Evolutionary conservation across 352 stramenopile genomes (phyloP), one percentile per base, ranked within the genome.

Genomic region (Pythium aquatile): DNA sequence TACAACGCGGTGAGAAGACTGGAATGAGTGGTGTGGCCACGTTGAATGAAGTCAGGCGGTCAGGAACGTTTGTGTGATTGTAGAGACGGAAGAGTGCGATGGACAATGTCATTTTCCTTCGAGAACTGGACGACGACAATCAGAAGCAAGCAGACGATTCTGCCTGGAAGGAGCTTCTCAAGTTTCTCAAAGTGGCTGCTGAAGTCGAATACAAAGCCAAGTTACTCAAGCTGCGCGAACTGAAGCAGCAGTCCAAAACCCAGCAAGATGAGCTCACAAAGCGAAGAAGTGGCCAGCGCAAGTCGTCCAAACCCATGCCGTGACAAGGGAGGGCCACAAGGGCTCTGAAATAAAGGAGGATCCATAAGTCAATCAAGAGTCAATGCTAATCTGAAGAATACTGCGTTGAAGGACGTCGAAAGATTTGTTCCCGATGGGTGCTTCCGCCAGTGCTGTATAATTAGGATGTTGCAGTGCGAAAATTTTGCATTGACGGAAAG

Each of bases 141-240:
- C 61, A 65, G 20, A 47, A 61, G 10, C 46, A 44, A 2, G 40
- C 40, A 11, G 55, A 67, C 13, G 32, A 49, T 28, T 10, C 14
- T n/a, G 54, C 61, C 14, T 30, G 30, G 24, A 69, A 70, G 20
- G 66, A 68, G 7, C 58, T 88, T 2, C 29, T 77, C 26, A 88
- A 79, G 49, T 88, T 81, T 32, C 29, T 91, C 8, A 74, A 83
- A 44, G 42, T 65, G 1, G 71, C 77, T 47, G 75, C 68, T 5
- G 68, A 89, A 51, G 11, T 57, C 26, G 82, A 91, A 61, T 88
- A 88, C 58, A 77, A 77, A n/a, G n/a, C 56, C 6, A 89, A 88
- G 32, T 47, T 89, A 0, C 62, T 73, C 16, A 75, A 64, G 28
- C 61, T 90, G 3, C 78, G 75, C 1, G 68, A 78, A 3, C 42